These are phyloP conservation scores for Ramaria sp. DNA, from an alignment of 768 basidiomycete genomes.

Conservation along the genomic window DNA sequence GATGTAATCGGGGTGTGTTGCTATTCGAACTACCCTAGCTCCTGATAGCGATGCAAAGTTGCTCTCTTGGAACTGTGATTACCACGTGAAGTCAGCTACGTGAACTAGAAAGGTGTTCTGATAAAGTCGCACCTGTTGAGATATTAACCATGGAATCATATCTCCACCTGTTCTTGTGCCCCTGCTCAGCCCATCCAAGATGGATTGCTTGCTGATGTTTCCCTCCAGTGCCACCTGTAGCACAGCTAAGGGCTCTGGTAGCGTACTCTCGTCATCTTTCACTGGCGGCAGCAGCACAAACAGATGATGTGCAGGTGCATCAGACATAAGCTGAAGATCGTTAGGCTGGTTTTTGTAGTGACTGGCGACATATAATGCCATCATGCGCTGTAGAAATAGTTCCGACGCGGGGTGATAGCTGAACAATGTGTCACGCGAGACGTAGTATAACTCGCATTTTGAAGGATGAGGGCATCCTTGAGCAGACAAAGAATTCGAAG, in stretches of 20 bases:
- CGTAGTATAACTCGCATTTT: constrained; percentile 89
- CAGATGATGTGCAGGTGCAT: constrained; percentile 93
- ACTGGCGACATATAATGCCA: constrained; percentile 93
- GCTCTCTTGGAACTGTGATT: constrained; percentile 88
- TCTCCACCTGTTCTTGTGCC: constrained; percentile 87
- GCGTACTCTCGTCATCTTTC: constrained; percentile 76
- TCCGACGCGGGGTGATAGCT: constrained; percentile 97
- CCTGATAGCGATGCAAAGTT: constrained; percentile 89
- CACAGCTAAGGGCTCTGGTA: constrained; percentile 93
- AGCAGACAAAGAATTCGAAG: constrained; percentile 31
- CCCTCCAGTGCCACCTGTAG: constrained; percentile 95
- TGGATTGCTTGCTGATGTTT: constrained; percentile 72
- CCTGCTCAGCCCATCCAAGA: constrained; percentile 76
- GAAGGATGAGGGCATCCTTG: constrained; percentile 93
- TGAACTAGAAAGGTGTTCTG: not conserved
- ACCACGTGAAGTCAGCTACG: constrained; percentile 5
- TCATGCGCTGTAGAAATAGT: constrained; percentile 94
- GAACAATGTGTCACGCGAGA: constrained; percentile 92
- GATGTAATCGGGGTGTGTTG: constrained; percentile 92
- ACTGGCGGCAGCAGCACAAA: constrained; percentile 93
- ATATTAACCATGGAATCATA: constrained; percentile 95
- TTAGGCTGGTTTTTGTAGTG: constrained; percentile 99
- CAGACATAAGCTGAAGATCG: constrained; percentile 93
- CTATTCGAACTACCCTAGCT: constrained; percentile 83
- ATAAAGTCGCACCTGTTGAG: constrained; percentile 41